Evolutionary conservation across 2,329 filamentous ascomycete genomes (phyloP), one percentile per base, ranked within the genome.

Genomic region (Setomelanomma holmii): DNA sequence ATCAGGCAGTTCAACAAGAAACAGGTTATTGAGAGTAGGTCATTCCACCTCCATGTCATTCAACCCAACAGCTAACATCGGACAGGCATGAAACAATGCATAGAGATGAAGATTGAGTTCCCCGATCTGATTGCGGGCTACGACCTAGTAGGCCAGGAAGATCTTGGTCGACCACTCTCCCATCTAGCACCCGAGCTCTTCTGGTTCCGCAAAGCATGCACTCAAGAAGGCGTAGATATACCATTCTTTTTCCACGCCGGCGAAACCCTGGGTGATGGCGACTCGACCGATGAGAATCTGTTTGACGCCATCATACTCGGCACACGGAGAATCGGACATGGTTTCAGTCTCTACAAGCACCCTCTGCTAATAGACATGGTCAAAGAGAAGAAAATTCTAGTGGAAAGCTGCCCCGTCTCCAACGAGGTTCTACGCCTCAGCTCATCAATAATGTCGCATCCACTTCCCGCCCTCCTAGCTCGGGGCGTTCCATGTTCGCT

Each of bases 211-310:
- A 93, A 93, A 74, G 85, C 89, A 64, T 97, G 92, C 72, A 84
- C 85, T 0, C 82, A 90, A 68, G 88, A 91, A 66, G 86, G 84
- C 2, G 84, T 97, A 33, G 86, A 91, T 43, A 86, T 99, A 8
- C 93, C 93, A 1, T 96, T 97, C 79, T 96, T 96, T 80, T 96
- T 98, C 79, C 93, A 97, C 72, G 93, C 93, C 0, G 93, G 93
- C 59, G 93, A 97, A 76, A 91, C 87, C 27, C 84, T 96, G 0
- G 91, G 91, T 14, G 86, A 90, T 54, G 92, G 91, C 22, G 87
- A 86, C 61, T 82, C 80, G 17, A 88, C 89, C 0, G 93, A 97
- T 67, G 80, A 86, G 57, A 97, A 97, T 73, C 82, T 98, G 3
- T 96, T 92, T 71, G 93, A 97, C 71, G 92, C 92, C 0, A 83